Conservation (phyloP, 2,329 filamentous ascomycete species). For the Cytospora mali region DNA sequence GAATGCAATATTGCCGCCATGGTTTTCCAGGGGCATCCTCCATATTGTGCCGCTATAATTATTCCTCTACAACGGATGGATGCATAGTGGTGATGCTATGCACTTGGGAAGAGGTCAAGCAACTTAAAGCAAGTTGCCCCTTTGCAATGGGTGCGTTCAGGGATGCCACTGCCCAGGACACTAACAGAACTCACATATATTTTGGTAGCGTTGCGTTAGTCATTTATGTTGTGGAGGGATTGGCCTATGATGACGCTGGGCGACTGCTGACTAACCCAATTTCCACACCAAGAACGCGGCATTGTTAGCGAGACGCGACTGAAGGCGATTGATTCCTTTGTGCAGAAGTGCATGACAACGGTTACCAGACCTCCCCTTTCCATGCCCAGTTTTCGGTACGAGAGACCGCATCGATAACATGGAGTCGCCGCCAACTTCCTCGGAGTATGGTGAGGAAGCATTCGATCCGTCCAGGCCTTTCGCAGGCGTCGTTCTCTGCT, state of each 20-base stretch:
- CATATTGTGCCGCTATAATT: neutral
- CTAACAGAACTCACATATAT: neutral
- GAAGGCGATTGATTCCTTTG: neutral
- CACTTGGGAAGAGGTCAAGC: neutral
- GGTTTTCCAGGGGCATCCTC: neutral
- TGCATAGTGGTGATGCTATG: neutral
- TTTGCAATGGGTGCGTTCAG: neutral
- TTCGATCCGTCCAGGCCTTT: slow-evolving; percentile 66
- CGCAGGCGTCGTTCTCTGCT: slow-evolving; percentile 77
- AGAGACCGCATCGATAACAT: slow-evolving; percentile 25
- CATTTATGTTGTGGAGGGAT: neutral
- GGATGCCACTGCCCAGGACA: neutral
- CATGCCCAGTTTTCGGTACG: slow-evolving; percentile 9
- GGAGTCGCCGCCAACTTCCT: slow-evolving; percentile 32
- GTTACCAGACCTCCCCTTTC: slow-evolving; percentile 6
- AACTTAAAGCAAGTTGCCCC: no score
- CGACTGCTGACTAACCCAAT: neutral
- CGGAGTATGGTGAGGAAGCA: slow-evolving; percentile 33
- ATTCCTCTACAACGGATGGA: neutral
- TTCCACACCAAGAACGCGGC: slow-evolving; percentile 18
- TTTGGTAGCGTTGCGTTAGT: neutral
- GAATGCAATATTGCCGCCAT: neutral
- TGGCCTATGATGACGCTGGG: neutral
- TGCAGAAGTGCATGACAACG: neutral
- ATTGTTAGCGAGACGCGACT: slow-evolving; percentile 18